Conservation (phyloP, 495 filamentous ascomycete species). For the Xylaria flabelliformis region DNA sequence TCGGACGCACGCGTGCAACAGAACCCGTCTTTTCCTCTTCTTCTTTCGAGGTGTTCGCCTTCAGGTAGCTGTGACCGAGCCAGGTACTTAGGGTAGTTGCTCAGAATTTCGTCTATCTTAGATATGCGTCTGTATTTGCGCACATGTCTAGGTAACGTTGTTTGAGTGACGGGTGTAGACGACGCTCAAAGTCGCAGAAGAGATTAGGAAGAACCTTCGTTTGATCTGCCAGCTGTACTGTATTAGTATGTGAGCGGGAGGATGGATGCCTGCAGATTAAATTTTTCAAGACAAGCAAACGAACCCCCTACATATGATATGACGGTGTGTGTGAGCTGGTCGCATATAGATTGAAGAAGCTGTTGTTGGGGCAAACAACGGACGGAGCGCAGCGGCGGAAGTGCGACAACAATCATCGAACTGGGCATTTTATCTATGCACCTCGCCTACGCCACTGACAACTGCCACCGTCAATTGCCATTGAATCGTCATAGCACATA, state of each 20-base stretch:
- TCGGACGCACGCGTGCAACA: constrained; percentile 7
- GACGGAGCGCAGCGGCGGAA: neutral
- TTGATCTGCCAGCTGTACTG: neutral
- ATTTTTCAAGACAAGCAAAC: neutral
- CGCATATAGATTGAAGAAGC: neutral
- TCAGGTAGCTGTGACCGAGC: neutral
- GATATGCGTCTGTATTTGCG: neutral
- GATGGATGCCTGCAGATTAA: constrained; percentile 6
- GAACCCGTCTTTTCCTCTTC: neutral
- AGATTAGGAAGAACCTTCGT: constrained; percentile 17
- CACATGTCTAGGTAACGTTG: neutral
- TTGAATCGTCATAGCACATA: neutral
- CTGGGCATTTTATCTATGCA: neutral
- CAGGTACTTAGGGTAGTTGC: neutral
- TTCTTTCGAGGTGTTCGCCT: neutral
- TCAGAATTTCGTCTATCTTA: neutral
- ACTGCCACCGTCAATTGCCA: neutral
- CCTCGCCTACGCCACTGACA: neutral
- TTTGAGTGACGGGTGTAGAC: constrained; percentile 18
- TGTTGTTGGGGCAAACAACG: neutral
- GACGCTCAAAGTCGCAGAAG: neutral
- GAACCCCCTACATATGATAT: neutral
- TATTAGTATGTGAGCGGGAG: neutral
- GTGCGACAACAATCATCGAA: neutral
- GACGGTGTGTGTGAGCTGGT: neutral